Evolutionary conservation across 2,329 filamentous ascomycete genomes (phyloP).

Genomic region (Scytalidium sp.): DNA sequence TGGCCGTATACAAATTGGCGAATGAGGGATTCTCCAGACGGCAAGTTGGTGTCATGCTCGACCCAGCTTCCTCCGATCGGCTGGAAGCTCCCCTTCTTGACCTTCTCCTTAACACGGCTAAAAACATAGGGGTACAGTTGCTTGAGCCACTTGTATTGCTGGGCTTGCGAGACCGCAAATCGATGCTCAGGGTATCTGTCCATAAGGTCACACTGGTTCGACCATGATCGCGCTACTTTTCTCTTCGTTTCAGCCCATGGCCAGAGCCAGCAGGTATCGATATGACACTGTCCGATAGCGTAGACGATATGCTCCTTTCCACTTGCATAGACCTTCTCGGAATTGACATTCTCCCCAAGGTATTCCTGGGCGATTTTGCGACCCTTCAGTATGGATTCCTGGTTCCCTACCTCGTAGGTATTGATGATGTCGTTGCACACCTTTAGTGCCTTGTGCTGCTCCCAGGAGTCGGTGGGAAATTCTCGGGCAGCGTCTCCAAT

Average conservation of each 20-base stretch:
- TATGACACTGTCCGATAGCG: conserved; percentile 94
- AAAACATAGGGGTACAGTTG: conserved; percentile 83
- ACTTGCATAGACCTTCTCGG: conserved; percentile 76
- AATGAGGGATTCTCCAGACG: conserved; percentile 89
- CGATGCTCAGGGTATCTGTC: conserved; percentile 92
- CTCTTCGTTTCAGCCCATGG: conserved; percentile 97
- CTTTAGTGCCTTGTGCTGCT: conserved; percentile 81
- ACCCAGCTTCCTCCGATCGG: conserved; percentile 98
- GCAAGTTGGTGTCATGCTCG: conserved; percentile 97
- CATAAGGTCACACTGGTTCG: conserved; percentile 92
- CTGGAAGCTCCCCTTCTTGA: conserved; percentile 87
- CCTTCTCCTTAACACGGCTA: conserved; percentile 85
- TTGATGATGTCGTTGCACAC: conserved; percentile 88
- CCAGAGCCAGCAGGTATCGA: conserved; percentile 98
- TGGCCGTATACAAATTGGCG: conserved; percentile 96
- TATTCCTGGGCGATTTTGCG: conserved; percentile 83
- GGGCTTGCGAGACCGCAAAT: conserved; percentile 90
- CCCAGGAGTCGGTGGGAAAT: conserved; percentile 83
- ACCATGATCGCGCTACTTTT: conserved; percentile 94
- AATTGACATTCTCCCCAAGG: conserved; percentile 77
- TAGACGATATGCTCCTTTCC: conserved; percentile 75
- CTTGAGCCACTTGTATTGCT: conserved; percentile 98
- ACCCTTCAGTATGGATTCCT: conserved; percentile 74
- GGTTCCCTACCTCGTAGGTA: conserved; percentile 75
- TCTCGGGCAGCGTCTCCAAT: conserved; percentile 89